These are phyloP conservation scores for Rehmannia glutinosa DNA, from an alignment of 257 asterid species.

Conservation along the genomic window DNA sequence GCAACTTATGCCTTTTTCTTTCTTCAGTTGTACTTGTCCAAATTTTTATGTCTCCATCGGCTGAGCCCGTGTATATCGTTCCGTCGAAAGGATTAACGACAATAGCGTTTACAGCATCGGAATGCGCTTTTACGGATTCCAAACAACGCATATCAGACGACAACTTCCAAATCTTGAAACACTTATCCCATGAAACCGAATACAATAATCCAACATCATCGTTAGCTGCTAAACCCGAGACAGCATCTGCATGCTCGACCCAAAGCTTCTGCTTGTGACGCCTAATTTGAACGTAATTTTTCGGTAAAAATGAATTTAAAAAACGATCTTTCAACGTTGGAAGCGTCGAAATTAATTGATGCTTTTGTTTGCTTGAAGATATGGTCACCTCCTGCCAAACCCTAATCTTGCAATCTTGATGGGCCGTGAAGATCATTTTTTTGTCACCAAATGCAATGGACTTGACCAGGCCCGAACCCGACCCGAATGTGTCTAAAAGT, in stretches of 20 bases:
- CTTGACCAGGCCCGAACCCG: conserved; percentile 49
- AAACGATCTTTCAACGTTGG: conserved; percentile 50
- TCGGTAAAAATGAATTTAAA: conserved; percentile 22
- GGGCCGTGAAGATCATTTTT: conserved; percentile 47
- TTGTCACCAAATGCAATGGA: conserved; percentile 35
- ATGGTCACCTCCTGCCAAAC: conserved; percentile 23
- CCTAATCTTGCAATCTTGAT: conserved; percentile 56
- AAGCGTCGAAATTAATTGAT: conserved; percentile 36
- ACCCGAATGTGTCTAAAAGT: conserved; percentile 31
- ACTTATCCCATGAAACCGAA: conserved; percentile 56
- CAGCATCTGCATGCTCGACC: conserved; percentile 51
- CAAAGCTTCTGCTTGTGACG: conserved; percentile 49
- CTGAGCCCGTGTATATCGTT: conserved; percentile 48
- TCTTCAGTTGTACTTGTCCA: conserved; percentile 29
- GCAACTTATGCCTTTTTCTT: not conserved
- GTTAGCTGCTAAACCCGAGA: conserved; percentile 38
- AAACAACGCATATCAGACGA: conserved; percentile 33
- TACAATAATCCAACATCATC: conserved; percentile 28
- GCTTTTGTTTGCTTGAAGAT: conserved; percentile 12
- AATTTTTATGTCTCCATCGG: conserved; percentile 45
- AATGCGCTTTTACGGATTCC: conserved; percentile 42
- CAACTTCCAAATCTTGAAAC: conserved; percentile 47
- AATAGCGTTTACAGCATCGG: conserved; percentile 53
- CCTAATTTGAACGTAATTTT: conserved; percentile 45
- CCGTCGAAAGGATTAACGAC: conserved; percentile 16